Conservation (phyloP, 106 monocot species). For the Dioscorea zingiberensis region DNA sequence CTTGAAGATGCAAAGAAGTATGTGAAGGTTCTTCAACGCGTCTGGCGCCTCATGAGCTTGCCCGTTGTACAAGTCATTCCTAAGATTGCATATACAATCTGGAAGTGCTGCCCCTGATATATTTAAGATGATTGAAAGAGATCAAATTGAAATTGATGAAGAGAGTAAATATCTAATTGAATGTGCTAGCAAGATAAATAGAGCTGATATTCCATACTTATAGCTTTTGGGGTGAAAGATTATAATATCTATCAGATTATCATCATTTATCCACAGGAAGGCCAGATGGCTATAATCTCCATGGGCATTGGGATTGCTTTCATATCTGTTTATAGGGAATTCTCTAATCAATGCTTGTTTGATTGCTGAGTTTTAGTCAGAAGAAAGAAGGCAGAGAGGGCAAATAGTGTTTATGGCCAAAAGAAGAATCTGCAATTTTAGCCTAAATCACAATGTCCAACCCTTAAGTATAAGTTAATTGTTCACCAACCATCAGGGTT, state of each 20-base stretch:
- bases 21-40: slow-evolving; percentile 23
- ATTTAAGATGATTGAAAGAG: slow-evolving; percentile 27
- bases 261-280: too few species aligned
- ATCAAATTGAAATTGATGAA: slow-evolving; percentile 39
- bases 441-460: too few species aligned
- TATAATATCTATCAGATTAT: not conserved
- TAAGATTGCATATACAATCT: slow-evolving; percentile 18
- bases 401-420: too few species aligned
- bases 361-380: too few species aligned
- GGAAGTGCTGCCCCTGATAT: slow-evolving; percentile 15
- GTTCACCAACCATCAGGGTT: too few species aligned
- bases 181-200: slow-evolving; percentile 5
- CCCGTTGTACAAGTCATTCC: slow-evolving; percentile 30
- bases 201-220: not conserved
- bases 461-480: too few species aligned
- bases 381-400: too few species aligned
- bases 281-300: too few species aligned
- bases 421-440: too few species aligned
- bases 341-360: too few species aligned
- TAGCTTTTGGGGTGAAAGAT: not conserved
- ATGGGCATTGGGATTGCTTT: too few species aligned
- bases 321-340: too few species aligned
- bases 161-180: slow-evolving; percentile 24
- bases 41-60: slow-evolving; percentile 18
- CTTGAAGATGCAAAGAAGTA: slow-evolving; percentile 15